Percentiles rank a stretch among this genome's conserved stretches.
Conservation (phyloP, 805 yeast species). For the Suhomyces prunicola region DNA sequence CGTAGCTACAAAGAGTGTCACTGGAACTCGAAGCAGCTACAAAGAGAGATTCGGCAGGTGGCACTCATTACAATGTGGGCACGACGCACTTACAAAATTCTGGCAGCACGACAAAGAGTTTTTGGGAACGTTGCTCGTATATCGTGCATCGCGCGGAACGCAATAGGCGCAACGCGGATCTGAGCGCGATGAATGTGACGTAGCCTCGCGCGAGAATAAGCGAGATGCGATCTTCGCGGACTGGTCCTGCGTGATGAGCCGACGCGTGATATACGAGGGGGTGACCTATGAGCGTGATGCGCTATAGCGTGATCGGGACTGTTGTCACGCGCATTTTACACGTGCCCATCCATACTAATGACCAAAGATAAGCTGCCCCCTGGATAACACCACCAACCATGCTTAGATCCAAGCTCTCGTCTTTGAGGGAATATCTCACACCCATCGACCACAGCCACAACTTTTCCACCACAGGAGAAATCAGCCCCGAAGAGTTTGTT, state of each 20-base stretch:
- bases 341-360: background rate
- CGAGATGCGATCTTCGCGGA: background rate
- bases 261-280: background rate
- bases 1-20: background rate
- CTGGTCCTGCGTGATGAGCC: background rate
- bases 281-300: background rate
- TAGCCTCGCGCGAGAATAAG: background rate
- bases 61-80: background rate
- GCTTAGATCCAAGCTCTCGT: constrained; percentile 72
- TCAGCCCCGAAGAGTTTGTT: constrained; percentile 94
- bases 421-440: constrained; percentile 87
- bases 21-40: background rate
- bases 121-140: background rate
- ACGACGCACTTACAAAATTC: background rate
- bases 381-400: background rate
- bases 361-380: constrained; percentile 1
- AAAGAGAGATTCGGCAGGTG: background rate
- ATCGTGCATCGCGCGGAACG: background rate
- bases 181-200: background rate
- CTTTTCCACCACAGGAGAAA: constrained; percentile 81
- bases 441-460: constrained; percentile 88
- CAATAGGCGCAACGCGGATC: background rate
- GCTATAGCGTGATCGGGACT: background rate
- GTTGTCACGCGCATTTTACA: background rate
- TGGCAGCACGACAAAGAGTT: background rate